A percentile compares a stretch with the other conserved stretches of the same genome.
Conservation (phyloP, 768 basidiomycete genomes). For the Phylloporus rhodoxanthus region DNA sequence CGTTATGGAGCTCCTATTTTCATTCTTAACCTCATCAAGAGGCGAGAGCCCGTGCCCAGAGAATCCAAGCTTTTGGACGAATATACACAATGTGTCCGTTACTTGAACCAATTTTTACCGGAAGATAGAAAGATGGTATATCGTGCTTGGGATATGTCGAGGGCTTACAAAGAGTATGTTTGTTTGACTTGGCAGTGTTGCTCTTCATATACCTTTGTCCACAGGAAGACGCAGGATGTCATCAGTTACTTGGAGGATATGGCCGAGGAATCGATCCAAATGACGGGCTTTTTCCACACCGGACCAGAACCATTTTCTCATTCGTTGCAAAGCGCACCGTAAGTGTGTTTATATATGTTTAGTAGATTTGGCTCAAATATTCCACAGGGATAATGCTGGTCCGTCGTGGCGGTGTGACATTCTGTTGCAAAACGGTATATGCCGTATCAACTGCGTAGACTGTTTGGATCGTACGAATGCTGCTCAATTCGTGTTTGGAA, state of each 20-base stretch:
- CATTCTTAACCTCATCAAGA: constrained; percentile 92
- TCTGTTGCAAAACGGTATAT: constrained; percentile 84
- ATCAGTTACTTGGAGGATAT: constrained; percentile 93
- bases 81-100: constrained; percentile 86
- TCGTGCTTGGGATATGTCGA: constrained; percentile 93
- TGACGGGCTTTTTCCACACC: constrained; percentile 93
- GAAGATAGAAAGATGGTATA: constrained; percentile 82
- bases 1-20: constrained; percentile 88
- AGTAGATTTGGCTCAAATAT: background rate
- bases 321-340: constrained; percentile 43
- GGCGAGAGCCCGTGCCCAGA: constrained; percentile 67
- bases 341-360: constrained; percentile 3
- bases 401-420: constrained; percentile 56
- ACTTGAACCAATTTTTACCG: constrained; percentile 94
- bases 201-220: background rate
- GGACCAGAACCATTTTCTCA: constrained; percentile 83
- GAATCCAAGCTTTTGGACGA: constrained; percentile 89
- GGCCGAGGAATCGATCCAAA: constrained; percentile 87
- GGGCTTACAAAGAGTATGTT: constrained; percentile 87
- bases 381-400: constrained; percentile 29
- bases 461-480: constrained; percentile 96
- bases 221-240: constrained; percentile 90
- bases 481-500: constrained; percentile 94
- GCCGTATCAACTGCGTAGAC: constrained; percentile 94
- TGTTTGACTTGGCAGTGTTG: background rate